Evolutionary conservation across 805 yeast genomes (phyloP).

Genomic region (Metschnikowia matae): DNA sequence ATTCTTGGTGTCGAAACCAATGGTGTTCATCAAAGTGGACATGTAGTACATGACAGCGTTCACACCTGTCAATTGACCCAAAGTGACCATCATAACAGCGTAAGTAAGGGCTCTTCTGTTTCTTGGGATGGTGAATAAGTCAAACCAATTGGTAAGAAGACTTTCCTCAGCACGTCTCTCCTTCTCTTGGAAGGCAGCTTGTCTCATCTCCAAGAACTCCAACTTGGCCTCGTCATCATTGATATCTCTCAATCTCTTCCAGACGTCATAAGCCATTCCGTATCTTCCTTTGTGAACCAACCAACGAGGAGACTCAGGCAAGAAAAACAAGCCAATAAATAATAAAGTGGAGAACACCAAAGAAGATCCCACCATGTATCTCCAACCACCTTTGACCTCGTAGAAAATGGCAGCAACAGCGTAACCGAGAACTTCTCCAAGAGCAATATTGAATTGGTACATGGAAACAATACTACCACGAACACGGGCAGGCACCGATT

Average conservation of each 20-base stretch:
- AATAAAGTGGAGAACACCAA: constrained; percentile 52
- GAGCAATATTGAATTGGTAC: constrained; percentile 61
- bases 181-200: constrained; percentile 46
- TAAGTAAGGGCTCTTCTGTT: constrained; percentile 59
- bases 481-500: constrained; percentile 53
- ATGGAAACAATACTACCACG: constrained; percentile 60
- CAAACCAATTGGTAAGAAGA: constrained; percentile 41
- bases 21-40: constrained; percentile 51
- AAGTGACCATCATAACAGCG: constrained; percentile 52
- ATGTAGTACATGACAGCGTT: constrained; percentile 64
- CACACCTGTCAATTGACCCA: constrained; percentile 66
- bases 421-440: constrained; percentile 64
- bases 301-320: constrained; percentile 63
- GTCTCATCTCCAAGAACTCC: constrained; percentile 57
- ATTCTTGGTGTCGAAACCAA: constrained; percentile 50
- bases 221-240: constrained; percentile 39
- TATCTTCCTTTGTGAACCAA: constrained; percentile 47
- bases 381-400: constrained; percentile 56
- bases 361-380: constrained; percentile 63
- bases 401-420: constrained; percentile 61
- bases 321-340: constrained; percentile 47
- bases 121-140: constrained; percentile 52
- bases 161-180: constrained; percentile 35
- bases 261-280: constrained; percentile 52
- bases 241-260: constrained; percentile 54